Conservation (phyloP, 179 eudicot genomes). For the Beta corolliflora region DNA sequence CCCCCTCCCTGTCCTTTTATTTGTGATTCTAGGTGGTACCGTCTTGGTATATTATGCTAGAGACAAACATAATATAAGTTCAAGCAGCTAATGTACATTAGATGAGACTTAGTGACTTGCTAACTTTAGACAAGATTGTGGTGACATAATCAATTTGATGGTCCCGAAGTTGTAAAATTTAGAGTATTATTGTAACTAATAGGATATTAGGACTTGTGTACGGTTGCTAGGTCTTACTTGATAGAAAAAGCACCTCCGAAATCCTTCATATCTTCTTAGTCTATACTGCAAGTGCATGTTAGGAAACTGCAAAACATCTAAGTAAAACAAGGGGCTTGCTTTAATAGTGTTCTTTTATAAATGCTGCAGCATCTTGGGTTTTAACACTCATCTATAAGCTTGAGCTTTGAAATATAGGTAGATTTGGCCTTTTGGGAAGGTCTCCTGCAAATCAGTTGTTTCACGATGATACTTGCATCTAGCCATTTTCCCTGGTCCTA, state of each 20-base stretch:
- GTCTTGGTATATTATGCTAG: neutral
- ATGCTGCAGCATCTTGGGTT: neutral
- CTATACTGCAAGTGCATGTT: neutral
- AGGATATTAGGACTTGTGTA: neutral
- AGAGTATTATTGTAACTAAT: neutral
- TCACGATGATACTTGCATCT: too few species aligned
- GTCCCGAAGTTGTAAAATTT: neutral
- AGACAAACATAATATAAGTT: neutral
- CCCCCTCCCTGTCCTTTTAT: neutral
- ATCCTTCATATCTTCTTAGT: neutral
- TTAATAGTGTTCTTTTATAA: neutral
- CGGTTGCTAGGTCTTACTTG: constrained; percentile 1
- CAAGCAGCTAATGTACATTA: neutral
- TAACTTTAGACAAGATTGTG: constrained; percentile 1
- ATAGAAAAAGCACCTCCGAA: neutral
- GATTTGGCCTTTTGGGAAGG: neutral
- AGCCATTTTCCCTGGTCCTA: too few species aligned
- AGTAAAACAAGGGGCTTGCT: neutral
- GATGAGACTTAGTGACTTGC: neutral
- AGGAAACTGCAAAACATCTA: neutral
- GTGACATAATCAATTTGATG: neutral
- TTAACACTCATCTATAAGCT: neutral
- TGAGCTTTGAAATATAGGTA: neutral
- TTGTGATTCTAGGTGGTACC: neutral
- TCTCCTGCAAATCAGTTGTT: neutral